Evolutionary conservation across 768 basidiomycete genomes (phyloP), one percentile per base, ranked within the genome.

Genomic region (Calocera viscosa): DNA sequence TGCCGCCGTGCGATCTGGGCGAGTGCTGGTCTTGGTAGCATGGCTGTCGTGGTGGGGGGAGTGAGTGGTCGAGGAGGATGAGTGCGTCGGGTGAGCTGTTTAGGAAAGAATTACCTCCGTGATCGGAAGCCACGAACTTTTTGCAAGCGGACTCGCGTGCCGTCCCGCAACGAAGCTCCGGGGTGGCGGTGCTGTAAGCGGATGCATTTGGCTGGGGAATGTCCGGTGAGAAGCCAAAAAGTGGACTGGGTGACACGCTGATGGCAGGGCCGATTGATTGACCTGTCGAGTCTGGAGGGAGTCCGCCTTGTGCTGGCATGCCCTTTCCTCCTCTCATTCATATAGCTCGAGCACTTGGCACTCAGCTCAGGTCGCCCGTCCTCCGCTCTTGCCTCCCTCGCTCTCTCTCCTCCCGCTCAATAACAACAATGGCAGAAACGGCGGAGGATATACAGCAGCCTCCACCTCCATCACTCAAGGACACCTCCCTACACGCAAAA

Each of bases 401-500:
- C 16, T 19, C 43, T 19, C 43, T 7, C 43, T 10, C 43, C 16
- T 47, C 43, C 7, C 16, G 43, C 16, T 17, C 16, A 3, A 24
- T 47, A 5, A 47, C 16, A 5, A 47, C 43, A 3, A 47, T 47
- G 43, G 5, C 43, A 24, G 24, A 17, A 19, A 47, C 43, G 16
- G 43, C 43, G 43, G 43, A 47, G 43, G 43, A 47, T 19, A 47
- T 47, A 5, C 5, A 47, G 5, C 43, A 47, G 24, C 43, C 43
- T 7, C 43, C 43, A 47, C 43, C 43, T 19, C 8, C 43, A 3
- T 3, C 16, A 24, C 19, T 47, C 43, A 17, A 47, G 19, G 43
- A 47, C 24, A 47, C 19, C 24, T 17, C 65, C 19, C 16, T 41
- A 14, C 28, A 65, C 30, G 80, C 83, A 8, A 80, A 81, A 68